These are phyloP conservation scores for Setaria viridis DNA, from an alignment of 202 grass and related monocot species.

Conservation along the genomic window DNA sequence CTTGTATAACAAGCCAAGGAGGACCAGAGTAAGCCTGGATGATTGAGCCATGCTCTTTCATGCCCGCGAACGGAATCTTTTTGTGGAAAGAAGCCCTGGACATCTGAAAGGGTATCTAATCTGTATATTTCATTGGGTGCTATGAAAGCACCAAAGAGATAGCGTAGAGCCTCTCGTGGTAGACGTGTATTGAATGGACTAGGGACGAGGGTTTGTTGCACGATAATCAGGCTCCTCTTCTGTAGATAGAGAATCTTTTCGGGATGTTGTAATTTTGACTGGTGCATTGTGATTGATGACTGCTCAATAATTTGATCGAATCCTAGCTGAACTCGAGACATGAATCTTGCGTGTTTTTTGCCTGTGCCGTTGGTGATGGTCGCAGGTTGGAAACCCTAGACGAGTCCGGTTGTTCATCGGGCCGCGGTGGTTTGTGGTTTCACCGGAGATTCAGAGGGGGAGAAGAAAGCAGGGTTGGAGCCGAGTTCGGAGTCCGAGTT, in stretches of 20 bases:
- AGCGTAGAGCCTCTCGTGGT: neutral
- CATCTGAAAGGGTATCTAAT: neutral
- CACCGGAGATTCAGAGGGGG: no score
- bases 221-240: neutral
- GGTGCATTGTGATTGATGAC: constrained; percentile 24
- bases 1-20: constrained; percentile 52
- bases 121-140: constrained; percentile 45
- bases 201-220: neutral
- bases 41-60: constrained; percentile 5
- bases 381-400: neutral
- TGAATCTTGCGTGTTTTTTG: neutral
- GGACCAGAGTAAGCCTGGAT: constrained; percentile 44
- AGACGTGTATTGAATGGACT: constrained; percentile 8
- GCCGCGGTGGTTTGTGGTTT: neutral
- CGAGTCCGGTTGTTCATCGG: neutral
- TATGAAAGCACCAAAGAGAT: neutral
- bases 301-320: constrained; percentile 18
- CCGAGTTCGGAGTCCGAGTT: neutral
- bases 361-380: neutral
- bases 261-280: constrained; percentile 39
- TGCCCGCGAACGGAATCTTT: neutral
- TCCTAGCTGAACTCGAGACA: neutral
- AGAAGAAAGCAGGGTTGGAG: neutral
- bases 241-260: constrained; percentile 35
- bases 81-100: neutral